phyloP scores from a whole-genome alignment of 2,329 filamentous ascomycete genomes.

The Pezicula radicicola region DNA sequence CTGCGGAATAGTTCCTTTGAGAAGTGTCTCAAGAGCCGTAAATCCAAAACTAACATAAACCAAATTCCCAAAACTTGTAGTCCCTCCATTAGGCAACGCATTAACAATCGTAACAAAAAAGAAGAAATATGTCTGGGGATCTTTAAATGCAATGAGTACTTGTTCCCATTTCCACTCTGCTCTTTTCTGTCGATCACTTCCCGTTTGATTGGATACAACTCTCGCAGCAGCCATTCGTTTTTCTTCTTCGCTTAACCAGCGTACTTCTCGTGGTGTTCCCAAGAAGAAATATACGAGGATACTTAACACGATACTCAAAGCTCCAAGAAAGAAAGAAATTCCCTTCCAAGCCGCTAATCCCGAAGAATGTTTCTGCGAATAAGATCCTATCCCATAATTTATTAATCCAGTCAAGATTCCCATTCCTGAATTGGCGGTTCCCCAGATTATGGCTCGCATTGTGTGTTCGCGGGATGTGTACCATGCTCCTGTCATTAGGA shows the following conservation, averaged over 20 bases:
- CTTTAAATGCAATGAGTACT: constrained; percentile 4
- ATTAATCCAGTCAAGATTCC: constrained; percentile 28
- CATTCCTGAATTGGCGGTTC: constrained; percentile 30
- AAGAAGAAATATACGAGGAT: background rate
- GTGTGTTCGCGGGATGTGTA: constrained; percentile 30
- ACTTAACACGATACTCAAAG: background rate
- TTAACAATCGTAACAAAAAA: constrained; percentile 33
- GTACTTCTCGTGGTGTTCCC: background rate
- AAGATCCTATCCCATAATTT: constrained; percentile 21
- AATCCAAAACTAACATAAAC: constrained; percentile 32
- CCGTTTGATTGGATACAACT: background rate
- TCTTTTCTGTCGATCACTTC: background rate
- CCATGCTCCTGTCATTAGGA: constrained; percentile 31
- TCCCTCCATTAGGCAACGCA: constrained; percentile 31
- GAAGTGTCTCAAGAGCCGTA: constrained; percentile 26
- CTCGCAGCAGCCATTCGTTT: background rate
- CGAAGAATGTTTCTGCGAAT: background rate
- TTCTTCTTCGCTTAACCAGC: background rate
- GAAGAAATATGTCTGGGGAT: constrained; percentile 32
- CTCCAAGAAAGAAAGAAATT: background rate
- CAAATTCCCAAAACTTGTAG: constrained; percentile 29
- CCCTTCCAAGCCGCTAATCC: background rate
- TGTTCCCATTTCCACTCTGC: background rate
- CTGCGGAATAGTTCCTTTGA: constrained; percentile 30
- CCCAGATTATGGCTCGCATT: constrained; percentile 29